A percentile compares a stretch with the other conserved stretches of the same genome.
Conservation (phyloP, 345 rosid species). For the Camelina laxa region DNA sequence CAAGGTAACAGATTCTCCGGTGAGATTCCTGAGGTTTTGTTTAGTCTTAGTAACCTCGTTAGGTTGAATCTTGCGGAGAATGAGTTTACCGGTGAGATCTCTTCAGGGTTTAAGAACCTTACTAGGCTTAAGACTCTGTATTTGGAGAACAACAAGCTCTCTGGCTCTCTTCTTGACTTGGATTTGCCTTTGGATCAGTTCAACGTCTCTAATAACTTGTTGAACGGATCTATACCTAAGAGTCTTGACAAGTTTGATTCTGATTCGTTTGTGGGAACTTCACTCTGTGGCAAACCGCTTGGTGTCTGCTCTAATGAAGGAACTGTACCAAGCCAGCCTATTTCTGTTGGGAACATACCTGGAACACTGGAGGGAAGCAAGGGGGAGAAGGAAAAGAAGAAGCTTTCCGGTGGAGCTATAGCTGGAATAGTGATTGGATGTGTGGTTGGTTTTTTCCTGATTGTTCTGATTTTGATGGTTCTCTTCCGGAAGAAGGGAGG, state of each 20-base stretch:
- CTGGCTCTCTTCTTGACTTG: constrained; percentile 63
- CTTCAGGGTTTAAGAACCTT: constrained; percentile 62
- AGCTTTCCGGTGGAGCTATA: constrained; percentile 81
- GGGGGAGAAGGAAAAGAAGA: constrained; percentile 50
- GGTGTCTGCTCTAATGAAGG: constrained; percentile 40
- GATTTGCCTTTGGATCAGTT: constrained; percentile 63
- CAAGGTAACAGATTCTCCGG: constrained; percentile 88
- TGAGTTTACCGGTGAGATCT: constrained; percentile 66
- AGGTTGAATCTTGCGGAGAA: constrained; percentile 70
- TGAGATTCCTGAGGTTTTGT: constrained; percentile 67
- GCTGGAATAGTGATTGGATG: constrained; percentile 93
- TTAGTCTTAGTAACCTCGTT: constrained; percentile 59
- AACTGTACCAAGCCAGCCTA: constrained; percentile 59
- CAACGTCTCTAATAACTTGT: constrained; percentile 74
- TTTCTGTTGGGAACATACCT: constrained; percentile 42
- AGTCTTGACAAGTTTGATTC: constrained; percentile 51
- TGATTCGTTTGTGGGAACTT: constrained; percentile 69
- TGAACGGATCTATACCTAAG: constrained; percentile 82
- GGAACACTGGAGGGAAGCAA: constrained; percentile 27
- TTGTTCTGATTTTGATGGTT: constrained; percentile 59
- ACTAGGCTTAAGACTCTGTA: constrained; percentile 75
- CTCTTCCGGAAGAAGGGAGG: constrained; percentile 64
- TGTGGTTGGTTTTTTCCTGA: constrained; percentile 57
- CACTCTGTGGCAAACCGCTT: constrained; percentile 85
- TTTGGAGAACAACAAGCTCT: constrained; percentile 65